These are phyloP conservation scores for Dactylonectria macrodidyma DNA, from an alignment of 2,329 filamentous ascomycete species.

Conservation along the genomic window DNA sequence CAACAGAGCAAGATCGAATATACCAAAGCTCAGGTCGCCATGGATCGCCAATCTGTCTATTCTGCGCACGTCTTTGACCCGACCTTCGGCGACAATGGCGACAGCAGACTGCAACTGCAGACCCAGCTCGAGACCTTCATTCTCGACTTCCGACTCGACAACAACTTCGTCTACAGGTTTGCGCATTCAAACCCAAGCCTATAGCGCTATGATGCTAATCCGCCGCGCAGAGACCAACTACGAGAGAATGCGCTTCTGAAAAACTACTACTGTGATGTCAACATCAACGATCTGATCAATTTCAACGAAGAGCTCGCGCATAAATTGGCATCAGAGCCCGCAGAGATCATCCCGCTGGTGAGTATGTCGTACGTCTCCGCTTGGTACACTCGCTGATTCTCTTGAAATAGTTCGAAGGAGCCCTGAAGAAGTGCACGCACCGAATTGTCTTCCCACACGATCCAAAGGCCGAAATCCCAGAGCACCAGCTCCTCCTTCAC, in stretches of 20 bases:
- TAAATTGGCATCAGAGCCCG: slow-evolving; percentile 88
- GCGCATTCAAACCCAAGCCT: slow-evolving; percentile 32
- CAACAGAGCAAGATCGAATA: slow-evolving; percentile 22
- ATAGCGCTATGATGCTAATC: slow-evolving; percentile 26
- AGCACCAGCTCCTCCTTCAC: slow-evolving; percentile 95
- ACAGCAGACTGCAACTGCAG: slow-evolving; percentile 81
- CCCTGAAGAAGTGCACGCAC: slow-evolving; percentile 91
- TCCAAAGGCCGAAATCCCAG: slow-evolving; percentile 78
- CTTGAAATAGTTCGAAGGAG: slow-evolving; percentile 84
- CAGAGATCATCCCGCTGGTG: slow-evolving; percentile 93
- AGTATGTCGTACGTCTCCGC: slow-evolving; percentile 42
- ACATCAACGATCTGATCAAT: slow-evolving; percentile 94
- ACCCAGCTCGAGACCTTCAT: slow-evolving; percentile 90
- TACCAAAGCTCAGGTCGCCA: slow-evolving; percentile 53
- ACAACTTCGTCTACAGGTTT: slow-evolving; percentile 94
- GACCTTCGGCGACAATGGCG: slow-evolving; percentile 75
- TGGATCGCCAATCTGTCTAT: slow-evolving; percentile 93
- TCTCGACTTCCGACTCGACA: slow-evolving; percentile 93
- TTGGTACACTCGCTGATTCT: slow-evolving; percentile 20
- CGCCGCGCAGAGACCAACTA: slow-evolving; percentile 84
- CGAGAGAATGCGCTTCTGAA: slow-evolving; percentile 95
- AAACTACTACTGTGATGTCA: slow-evolving; percentile 95
- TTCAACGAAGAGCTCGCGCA: slow-evolving; percentile 97
- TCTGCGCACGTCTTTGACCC: slow-evolving; percentile 85
- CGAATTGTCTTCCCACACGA: slow-evolving; percentile 91